A percentile compares a stretch with the other conserved stretches of the same genome.
phyloP scores from a whole-genome alignment of 192 early-diverging fungal genomes.

The Coemansia erecta region DNA sequence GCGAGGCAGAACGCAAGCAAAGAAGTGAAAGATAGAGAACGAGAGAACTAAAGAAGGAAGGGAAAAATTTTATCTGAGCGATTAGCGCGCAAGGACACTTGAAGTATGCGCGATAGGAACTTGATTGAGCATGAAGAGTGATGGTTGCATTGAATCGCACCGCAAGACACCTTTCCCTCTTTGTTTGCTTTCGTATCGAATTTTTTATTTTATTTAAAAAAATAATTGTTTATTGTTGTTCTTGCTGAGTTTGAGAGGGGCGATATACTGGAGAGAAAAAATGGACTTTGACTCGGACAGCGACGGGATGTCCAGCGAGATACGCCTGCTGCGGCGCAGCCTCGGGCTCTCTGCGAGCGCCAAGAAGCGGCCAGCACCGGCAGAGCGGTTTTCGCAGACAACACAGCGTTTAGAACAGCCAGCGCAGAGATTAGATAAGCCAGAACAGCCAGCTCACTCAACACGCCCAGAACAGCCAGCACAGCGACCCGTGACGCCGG shows the following conservation, averaged over 20 bases:
- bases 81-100: too few species aligned
- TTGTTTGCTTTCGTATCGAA: too few species aligned
- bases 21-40: background rate
- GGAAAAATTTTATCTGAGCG: too few species aligned
- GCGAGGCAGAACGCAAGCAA: background rate
- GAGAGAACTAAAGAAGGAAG: too few species aligned
- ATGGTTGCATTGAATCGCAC: too few species aligned
- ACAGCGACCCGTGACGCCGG: slow-evolving; percentile 17
- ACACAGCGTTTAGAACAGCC: background rate
- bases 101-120: too few species aligned
- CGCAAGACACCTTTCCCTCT: too few species aligned
- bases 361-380: slow-evolving; percentile 4
- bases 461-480: background rate
- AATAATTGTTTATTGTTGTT: background rate
- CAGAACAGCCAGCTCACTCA: background rate
- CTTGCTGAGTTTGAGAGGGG: background rate
- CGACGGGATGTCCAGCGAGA: slow-evolving; percentile 44
- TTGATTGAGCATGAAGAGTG: too few species aligned
- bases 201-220: background rate
- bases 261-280: background rate
- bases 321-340: slow-evolving; percentile 23
- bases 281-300: slow-evolving; percentile 34
- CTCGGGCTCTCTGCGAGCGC: slow-evolving; percentile 22
- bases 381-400: background rate
- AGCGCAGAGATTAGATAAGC: background rate